A percentile compares a stretch with the other conserved stretches of the same genome.
Evolutionary conservation across 257 asterid genomes (phyloP).

Genomic region (Solanum chilense): DNA sequence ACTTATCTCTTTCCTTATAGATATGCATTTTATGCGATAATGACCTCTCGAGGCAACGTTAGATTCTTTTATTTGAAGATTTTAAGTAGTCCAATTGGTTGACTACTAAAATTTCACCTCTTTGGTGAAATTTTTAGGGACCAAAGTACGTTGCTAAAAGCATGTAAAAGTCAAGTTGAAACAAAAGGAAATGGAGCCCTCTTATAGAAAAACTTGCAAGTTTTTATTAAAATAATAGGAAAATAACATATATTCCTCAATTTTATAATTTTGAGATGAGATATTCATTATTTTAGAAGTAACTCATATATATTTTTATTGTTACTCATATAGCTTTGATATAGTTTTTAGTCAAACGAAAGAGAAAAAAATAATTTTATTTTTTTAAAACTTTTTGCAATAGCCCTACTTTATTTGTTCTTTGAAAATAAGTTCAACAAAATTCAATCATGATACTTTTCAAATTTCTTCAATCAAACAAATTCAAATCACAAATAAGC

Average conservation of each 20-base stretch:
- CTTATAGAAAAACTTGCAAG: neutral
- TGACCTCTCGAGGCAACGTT: neutral
- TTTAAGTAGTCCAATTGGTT: neutral
- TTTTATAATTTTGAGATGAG: no score
- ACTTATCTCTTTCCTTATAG: neutral
- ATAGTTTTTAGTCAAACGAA: no score
- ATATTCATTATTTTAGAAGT: no score
- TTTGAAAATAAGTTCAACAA: no score
- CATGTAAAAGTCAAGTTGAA: neutral
- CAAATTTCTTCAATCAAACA: no score
- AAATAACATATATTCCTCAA: no score
- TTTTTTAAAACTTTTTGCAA: no score
- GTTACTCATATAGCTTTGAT: no score
- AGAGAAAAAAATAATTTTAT: no score
- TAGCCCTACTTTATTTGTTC: neutral
- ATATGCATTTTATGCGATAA: neutral
- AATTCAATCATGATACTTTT: no score
- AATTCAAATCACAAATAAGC: neutral
- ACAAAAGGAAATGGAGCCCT: neutral
- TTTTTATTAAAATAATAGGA: neutral
- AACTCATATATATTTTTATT: no score
- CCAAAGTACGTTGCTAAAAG: neutral
- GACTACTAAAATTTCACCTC: no score
- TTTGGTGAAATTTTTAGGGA: neutral
- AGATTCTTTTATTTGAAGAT: neutral